These are phyloP conservation scores for Mycena capillaripes DNA, from an alignment of 768 basidiomycete genomes.

Conservation along the genomic window DNA sequence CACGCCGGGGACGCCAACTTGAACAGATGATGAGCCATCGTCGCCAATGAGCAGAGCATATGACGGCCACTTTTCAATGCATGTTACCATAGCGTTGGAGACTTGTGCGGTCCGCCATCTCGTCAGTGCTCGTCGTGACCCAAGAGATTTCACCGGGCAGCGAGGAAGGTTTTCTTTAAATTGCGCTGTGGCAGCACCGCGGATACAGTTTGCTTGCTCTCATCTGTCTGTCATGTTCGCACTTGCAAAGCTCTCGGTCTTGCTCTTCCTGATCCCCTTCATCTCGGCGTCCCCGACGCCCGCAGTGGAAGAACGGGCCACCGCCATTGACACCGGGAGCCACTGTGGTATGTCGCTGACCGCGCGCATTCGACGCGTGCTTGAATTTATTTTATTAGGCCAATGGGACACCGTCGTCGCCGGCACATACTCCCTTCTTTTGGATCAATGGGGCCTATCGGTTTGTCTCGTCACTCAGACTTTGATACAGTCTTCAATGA, in stretches of 20 bases:
- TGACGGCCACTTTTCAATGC: slow-evolving; percentile 14
- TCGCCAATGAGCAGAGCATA: slow-evolving; percentile 13
- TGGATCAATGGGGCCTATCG: slow-evolving; percentile 62
- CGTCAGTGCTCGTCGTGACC: slow-evolving; percentile 33
- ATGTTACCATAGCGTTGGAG: background rate
- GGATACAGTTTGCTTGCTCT: background rate
- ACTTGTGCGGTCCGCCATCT: slow-evolving; percentile 10
- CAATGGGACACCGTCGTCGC: slow-evolving; percentile 66
- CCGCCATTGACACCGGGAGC: slow-evolving; percentile 51
- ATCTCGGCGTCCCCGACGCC: slow-evolving; percentile 47
- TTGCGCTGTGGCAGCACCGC: background rate
- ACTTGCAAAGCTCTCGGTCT: slow-evolving; percentile 42
- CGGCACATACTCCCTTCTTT: slow-evolving; percentile 62
- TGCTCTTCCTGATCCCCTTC: slow-evolving; percentile 48
- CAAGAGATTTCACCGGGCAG: slow-evolving; percentile 8
- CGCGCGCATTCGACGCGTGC: background rate
- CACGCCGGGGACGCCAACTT: background rate
- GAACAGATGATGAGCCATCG: background rate
- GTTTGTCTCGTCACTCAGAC: too few species aligned
- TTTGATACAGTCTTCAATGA: too few species aligned
- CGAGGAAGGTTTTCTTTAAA: slow-evolving; percentile 1
- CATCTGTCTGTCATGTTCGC: slow-evolving; percentile 23
- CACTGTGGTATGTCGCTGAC: slow-evolving; percentile 50
- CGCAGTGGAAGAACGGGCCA: slow-evolving; percentile 42
- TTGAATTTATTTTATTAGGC: slow-evolving; percentile 45